Percentiles rank a stretch among this genome's conserved stretches.
Evolutionary conservation across 768 basidiomycete species (phyloP).

Genomic region (Pisolithus orientalis): DNA sequence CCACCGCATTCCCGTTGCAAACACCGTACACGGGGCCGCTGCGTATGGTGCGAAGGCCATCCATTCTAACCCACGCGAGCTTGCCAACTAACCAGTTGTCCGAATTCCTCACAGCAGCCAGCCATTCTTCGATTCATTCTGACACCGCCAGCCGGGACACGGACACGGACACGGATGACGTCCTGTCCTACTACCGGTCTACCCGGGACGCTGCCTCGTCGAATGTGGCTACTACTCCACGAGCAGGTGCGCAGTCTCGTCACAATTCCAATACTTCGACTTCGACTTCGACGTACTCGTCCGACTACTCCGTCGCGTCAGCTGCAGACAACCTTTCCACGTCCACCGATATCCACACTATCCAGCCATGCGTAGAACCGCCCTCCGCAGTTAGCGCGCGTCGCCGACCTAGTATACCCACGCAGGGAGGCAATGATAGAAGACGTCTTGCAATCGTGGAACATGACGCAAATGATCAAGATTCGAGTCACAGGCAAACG

Average conservation of each 20-base stretch:
- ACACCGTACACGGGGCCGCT: not conserved
- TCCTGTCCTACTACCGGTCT: conserved; percentile 53
- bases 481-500: conserved; percentile 8
- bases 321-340: conserved; percentile 12
- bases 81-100: not conserved
- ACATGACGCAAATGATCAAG: conserved; percentile 21
- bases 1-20: not conserved
- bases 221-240: conserved; percentile 9
- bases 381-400: conserved; percentile 26
- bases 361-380: conserved; percentile 16
- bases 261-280: conserved; percentile 8
- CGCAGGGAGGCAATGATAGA: conserved; percentile 57
- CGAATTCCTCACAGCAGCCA: not conserved
- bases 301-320: conserved; percentile 48
- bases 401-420: conserved; percentile 46
- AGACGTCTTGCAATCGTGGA: conserved; percentile 58
- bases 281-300: conserved; percentile 31
- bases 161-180: conserved; percentile 40
- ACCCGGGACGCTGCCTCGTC: conserved; percentile 32
- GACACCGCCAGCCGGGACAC: conserved; percentile 26
- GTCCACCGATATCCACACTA: conserved; percentile 12
- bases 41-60: not conserved
- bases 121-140: not conserved
- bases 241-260: conserved; percentile 8
- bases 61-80: not conserved